Evolutionary conservation across 2,329 filamentous ascomycete genomes (phyloP).

Genomic region (Microsporum canis): DNA sequence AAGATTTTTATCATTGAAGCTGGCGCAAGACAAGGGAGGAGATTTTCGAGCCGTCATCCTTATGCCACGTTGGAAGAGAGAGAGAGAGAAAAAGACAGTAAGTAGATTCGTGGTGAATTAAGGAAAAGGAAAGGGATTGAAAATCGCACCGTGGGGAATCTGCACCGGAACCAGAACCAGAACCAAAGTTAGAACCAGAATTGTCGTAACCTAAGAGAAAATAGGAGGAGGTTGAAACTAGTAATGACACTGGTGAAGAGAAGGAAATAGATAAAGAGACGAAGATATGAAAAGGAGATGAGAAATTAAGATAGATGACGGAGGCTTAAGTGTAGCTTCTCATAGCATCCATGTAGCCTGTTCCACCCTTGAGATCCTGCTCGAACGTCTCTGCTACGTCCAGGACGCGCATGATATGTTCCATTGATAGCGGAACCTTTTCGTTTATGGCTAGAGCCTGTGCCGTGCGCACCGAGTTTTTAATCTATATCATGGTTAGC

Average conservation of each 20-base stretch:
- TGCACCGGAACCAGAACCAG: neutral
- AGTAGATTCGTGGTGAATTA: neutral
- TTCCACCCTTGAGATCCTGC: conserved; percentile 67
- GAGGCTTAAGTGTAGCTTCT: conserved; percentile 50
- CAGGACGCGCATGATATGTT: conserved; percentile 70
- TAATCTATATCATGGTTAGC: conserved; percentile 49
- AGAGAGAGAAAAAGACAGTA: neutral
- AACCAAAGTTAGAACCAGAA: neutral
- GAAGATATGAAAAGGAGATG: neutral
- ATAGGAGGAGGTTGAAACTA: neutral
- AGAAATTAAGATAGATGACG: neutral
- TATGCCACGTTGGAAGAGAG: neutral
- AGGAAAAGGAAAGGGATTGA: neutral
- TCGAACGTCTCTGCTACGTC: conserved; percentile 76
- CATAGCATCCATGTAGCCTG: conserved; percentile 75
- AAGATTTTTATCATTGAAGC: too few relatives aligned
- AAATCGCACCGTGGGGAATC: neutral
- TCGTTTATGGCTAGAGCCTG: conserved; percentile 74
- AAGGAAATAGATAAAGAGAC: neutral
- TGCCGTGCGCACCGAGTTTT: conserved; percentile 74
- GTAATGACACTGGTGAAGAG: conserved; percentile 2
- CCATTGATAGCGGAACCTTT: conserved; percentile 58
- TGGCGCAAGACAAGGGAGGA: too few relatives aligned
- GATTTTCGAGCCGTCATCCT: neutral
- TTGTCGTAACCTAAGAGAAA: neutral